Evolutionary conservation across 345 rosid species (phyloP).

Genomic region (Populus simonii): DNA sequence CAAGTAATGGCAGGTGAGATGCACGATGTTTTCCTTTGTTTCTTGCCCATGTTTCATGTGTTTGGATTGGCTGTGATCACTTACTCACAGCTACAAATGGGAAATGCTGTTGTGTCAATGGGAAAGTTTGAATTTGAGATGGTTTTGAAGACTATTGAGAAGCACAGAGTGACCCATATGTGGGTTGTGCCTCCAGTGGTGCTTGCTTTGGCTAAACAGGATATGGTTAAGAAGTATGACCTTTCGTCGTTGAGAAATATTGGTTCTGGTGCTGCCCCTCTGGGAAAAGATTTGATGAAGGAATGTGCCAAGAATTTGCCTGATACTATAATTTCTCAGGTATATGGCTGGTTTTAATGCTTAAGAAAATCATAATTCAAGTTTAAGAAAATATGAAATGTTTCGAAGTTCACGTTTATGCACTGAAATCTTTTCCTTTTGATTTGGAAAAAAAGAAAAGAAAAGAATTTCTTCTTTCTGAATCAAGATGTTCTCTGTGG

Average conservation of each 20-base stretch:
- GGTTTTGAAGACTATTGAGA: background rate
- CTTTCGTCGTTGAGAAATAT: background rate
- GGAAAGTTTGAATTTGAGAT: background rate
- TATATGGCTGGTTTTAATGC: background rate
- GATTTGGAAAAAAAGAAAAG: background rate
- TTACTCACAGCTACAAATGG: background rate
- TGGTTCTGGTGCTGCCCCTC: background rate
- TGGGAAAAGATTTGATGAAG: background rate
- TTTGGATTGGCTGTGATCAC: background rate
- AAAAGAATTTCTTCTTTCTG: slow-evolving; percentile 22
- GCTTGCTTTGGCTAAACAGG: background rate
- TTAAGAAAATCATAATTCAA: background rate
- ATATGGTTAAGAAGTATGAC: background rate
- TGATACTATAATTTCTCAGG: background rate
- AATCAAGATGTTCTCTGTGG: slow-evolving; percentile 2
- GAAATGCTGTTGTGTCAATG: background rate
- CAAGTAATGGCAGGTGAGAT: background rate
- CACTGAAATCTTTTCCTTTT: background rate
- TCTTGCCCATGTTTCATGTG: background rate
- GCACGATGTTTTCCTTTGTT: background rate
- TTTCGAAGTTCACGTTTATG: background rate
- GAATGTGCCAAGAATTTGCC: background rate
- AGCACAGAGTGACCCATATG: background rate
- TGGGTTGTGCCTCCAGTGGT: background rate
- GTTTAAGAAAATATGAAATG: background rate